phyloP scores from a whole-genome alignment of 2,329 filamentous ascomycete genomes.

The Annulohypoxylon truncatum region DNA sequence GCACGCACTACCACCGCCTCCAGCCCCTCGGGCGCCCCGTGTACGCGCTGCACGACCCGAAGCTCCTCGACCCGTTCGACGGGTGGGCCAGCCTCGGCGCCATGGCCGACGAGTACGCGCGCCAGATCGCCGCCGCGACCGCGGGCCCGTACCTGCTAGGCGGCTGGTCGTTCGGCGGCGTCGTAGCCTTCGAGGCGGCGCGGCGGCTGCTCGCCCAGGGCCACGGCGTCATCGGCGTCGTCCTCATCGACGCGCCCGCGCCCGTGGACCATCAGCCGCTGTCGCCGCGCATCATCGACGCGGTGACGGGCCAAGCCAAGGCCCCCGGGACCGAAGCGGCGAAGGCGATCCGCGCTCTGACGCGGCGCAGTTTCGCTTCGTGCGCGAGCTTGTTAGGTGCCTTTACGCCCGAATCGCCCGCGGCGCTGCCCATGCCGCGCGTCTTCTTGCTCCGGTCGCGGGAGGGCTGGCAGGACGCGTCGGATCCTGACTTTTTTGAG shows the following conservation, averaged over 20 bases:
- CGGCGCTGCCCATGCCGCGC: constrained; percentile 1
- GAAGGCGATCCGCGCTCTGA: constrained; percentile 2
- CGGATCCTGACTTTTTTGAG: background rate
- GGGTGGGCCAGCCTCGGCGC: background rate
- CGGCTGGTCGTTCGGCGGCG: constrained; percentile 1
- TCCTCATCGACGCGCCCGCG: constrained; percentile 57
- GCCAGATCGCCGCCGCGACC: background rate
- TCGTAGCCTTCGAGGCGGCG: constrained; percentile 3
- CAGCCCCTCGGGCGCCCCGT: background rate
- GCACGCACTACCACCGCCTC: constrained; percentile 2
- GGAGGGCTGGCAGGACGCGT: constrained; percentile 14
- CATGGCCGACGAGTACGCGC: background rate
- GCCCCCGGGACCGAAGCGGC: background rate
- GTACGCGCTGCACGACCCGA: background rate
- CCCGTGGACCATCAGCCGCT: constrained; percentile 61
- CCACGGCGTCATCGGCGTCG: background rate
- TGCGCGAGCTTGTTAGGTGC: constrained; percentile 17
- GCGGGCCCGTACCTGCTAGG: background rate
- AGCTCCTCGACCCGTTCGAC: background rate
- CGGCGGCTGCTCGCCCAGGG: background rate
- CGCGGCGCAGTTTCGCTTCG: constrained; percentile 15
- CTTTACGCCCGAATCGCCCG: constrained; percentile 3
- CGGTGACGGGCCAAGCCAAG: constrained; percentile 4
- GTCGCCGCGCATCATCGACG: constrained; percentile 18
- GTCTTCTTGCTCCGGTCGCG: constrained; percentile 19